Evolutionary conservation across 1,139 yeast species (phyloP).

Genomic region (Pichiaceae sp.): DNA sequence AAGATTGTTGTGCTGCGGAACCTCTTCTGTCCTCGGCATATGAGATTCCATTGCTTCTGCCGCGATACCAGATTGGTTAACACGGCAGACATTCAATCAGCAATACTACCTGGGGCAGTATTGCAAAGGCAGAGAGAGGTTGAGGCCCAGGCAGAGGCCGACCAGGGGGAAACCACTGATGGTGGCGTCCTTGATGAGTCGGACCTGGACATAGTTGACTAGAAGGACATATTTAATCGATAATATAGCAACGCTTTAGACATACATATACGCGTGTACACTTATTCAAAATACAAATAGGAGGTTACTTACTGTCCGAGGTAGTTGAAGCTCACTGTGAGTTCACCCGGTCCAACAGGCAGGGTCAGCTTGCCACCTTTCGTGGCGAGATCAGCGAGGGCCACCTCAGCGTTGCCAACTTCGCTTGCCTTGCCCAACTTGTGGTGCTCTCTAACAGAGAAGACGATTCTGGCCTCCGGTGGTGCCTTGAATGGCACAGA

Average conservation of each 20-base stretch:
- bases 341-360: constrained; percentile 12
- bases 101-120: neutral
- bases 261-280: neutral
- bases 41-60: constrained; percentile 17
- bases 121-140: neutral
- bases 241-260: neutral
- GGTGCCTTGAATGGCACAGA: constrained; percentile 60
- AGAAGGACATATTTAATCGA: neutral
- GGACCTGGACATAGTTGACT: constrained; percentile 2
- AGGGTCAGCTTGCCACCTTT: constrained; percentile 16
- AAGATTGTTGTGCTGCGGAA: constrained; percentile 12
- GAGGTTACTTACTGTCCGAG: neutral
- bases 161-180: constrained; percentile 1
- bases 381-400: constrained; percentile 28
- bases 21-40: constrained; percentile 19
- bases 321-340: constrained; percentile 23
- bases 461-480: constrained; percentile 46
- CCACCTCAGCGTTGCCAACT: constrained; percentile 46
- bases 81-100: constrained; percentile 8
- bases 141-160: neutral
- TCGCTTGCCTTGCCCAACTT: constrained; percentile 65
- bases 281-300: neutral
- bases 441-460: constrained; percentile 61
- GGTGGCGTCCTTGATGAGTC: constrained; percentile 1
- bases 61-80: constrained; percentile 5